These are phyloP conservation scores for Dryadomyces sulphureus DNA, from an alignment of 2,329 filamentous ascomycete species.

Conservation along the genomic window DNA sequence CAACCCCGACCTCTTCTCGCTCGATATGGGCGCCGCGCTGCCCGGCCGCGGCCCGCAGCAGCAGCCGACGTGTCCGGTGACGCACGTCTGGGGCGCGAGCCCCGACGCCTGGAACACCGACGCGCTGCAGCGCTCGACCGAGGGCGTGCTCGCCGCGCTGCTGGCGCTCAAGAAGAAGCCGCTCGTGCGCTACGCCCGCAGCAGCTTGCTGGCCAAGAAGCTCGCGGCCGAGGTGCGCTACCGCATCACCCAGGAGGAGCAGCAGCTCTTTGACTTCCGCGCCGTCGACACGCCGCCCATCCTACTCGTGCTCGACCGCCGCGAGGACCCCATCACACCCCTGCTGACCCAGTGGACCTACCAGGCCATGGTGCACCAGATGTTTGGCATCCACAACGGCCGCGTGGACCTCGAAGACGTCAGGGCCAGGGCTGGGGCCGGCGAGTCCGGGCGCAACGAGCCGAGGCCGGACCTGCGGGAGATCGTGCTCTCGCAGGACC, in stretches of 20 bases:
- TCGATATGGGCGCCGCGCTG: constrained; percentile 37
- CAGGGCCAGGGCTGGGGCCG: too few species aligned
- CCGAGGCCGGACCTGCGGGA: constrained; percentile 79
- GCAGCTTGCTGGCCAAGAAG: constrained; percentile 81
- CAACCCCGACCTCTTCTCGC: constrained; percentile 82
- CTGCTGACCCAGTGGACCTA: constrained; percentile 97
- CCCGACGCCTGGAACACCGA: constrained; percentile 88
- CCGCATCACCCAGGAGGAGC: constrained; percentile 86
- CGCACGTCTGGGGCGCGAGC: constrained; percentile 64
- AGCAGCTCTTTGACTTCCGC: constrained; percentile 91
- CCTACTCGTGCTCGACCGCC: constrained; percentile 73
- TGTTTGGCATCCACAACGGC: constrained; percentile 90
- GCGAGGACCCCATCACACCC: constrained; percentile 90
- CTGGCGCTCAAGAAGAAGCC: constrained; percentile 94
- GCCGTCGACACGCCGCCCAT: constrained; percentile 91
- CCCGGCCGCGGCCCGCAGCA: not conserved
- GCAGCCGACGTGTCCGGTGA: too few species aligned
- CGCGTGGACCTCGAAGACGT: constrained; percentile 56
- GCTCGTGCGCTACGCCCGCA: constrained; percentile 83
- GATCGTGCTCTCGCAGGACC: constrained; percentile 88
- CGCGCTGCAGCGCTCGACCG: constrained; percentile 69
- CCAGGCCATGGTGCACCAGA: constrained; percentile 98
- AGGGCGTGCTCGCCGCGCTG: constrained; percentile 72
- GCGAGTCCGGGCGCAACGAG: too few species aligned
- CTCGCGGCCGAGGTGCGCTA: constrained; percentile 86